phyloP scores from a whole-genome alignment of 2,329 filamentous ascomycete genomes.

The Immersiporthe knoxdaviesiana region DNA sequence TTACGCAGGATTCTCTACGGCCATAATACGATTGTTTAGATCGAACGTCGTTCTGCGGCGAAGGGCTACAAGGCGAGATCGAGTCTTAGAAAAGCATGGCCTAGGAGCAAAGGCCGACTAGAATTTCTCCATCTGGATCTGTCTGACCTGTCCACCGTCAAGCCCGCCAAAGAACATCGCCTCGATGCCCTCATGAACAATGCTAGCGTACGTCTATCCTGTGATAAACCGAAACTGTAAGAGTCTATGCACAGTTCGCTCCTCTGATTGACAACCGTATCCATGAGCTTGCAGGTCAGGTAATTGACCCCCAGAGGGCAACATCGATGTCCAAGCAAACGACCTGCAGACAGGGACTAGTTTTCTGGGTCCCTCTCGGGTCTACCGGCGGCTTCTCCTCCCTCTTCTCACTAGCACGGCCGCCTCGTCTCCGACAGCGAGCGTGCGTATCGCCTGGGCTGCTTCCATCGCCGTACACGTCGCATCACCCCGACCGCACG shows the following conservation, averaged over 20 bases:
- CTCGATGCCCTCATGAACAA: conserved; percentile 21
- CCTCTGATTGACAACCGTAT: neutral
- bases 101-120: conserved; percentile 3
- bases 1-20: conserved; percentile 52
- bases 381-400: conserved; percentile 12
- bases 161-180: conserved; percentile 5
- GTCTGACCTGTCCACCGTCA: conserved; percentile 19
- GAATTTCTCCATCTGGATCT: conserved; percentile 17
- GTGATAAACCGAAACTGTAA: conserved; percentile 7
- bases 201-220: conserved; percentile 32
- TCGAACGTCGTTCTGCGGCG: conserved; percentile 44
- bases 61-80: conserved; percentile 13
- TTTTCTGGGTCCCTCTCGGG: conserved; percentile 16
- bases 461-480: conserved; percentile 20
- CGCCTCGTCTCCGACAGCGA: neutral
- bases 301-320: conserved; percentile 1
- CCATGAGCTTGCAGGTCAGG: conserved; percentile 23
- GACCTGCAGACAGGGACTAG: conserved; percentile 17
- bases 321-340: conserved; percentile 11
- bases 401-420: conserved; percentile 17
- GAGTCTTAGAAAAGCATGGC: neutral
- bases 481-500: conserved; percentile 26
- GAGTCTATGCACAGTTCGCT: neutral
- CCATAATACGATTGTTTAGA: conserved; percentile 51
- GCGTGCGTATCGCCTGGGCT: conserved; percentile 16